Evolutionary conservation across 129 eudicot species (phyloP), one percentile per base, ranked within the genome.

Genomic region (Ambrosia artemisiifolia): DNA sequence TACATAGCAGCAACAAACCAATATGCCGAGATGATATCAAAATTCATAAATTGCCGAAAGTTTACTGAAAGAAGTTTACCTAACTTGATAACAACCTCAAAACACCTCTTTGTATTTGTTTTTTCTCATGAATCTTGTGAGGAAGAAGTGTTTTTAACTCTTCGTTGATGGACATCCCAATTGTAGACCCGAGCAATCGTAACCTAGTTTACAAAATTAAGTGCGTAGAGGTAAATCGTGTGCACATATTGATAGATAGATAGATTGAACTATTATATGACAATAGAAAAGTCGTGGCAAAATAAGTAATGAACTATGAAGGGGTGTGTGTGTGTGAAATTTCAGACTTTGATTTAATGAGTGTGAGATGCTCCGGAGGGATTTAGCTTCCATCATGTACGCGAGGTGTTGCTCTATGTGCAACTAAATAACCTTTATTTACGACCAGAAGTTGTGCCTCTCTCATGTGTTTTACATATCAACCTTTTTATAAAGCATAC

Each of bases 91-190:
- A 72, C 64, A 71, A 14, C 63, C 70, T 80, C 60, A n/a, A 57
- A 68, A 65, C 62, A 57, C 60, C 76, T 56, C 59, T 46, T 57
- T 40, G 28, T 48, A 40, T 18, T 50, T 49, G 19, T 46, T 69
- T 69, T 69, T 6, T 51, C 77, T 92, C 79, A 88, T 12, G 89
- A 81, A 35, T 92, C 98, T 46, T 76, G 82, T 56, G 83, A 30
- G 8, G 84, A 56, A 57, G 84, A 75, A 43, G 90, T 72, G 76
- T 86, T 91, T 59, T 71, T 81, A 56, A 75, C 65, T 84, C 93
- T 86, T 19, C 99, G 93, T 42, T 90, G 97, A 80, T 90, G 99
- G 36, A 94, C 97, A 78, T 90, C 97, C 98, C 99, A 94, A 65
- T 94, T 94, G 81, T 87, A 94, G 44, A 94, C 93, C 35, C 99